phyloP scores from a whole-genome alignment of 2,329 filamentous ascomycete genomes.

The Chaetomiaceae sp. region DNA sequence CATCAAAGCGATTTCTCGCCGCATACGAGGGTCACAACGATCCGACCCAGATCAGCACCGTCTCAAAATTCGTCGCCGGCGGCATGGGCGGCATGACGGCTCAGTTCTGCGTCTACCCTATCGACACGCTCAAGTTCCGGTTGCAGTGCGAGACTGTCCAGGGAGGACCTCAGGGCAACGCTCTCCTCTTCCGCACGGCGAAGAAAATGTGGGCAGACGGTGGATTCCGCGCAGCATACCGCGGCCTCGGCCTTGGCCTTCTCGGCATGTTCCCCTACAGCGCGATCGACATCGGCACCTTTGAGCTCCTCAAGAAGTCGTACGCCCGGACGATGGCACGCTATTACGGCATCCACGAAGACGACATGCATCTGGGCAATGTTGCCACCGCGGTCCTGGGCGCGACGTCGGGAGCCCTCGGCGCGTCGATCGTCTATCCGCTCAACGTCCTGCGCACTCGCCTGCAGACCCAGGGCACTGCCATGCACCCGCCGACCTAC shows the following conservation, averaged over 20 bases:
- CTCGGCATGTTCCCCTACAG: constrained; percentile 97
- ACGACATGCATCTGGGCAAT: constrained; percentile 76
- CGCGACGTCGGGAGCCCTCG: constrained; percentile 84
- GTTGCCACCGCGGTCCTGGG: constrained; percentile 84
- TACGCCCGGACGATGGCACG: constrained; percentile 68
- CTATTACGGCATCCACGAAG: constrained; percentile 66
- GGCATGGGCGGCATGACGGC: constrained; percentile 91
- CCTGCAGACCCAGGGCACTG: constrained; percentile 88
- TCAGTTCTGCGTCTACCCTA: constrained; percentile 92
- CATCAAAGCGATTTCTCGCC: constrained; percentile 81
- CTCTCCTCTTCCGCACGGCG: constrained; percentile 75
- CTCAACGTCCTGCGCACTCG: constrained; percentile 89
- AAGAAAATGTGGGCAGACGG: constrained; percentile 79
- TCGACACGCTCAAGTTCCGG: constrained; percentile 75
- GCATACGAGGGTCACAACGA: constrained; percentile 84
- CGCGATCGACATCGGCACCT: constrained; percentile 92
- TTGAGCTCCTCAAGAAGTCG: constrained; percentile 81
- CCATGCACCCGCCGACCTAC: constrained; percentile 86
- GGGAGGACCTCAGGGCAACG: constrained; percentile 77
- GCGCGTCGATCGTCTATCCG: constrained; percentile 91
- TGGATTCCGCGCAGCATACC: constrained; percentile 74
- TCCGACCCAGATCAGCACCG: constrained; percentile 69
- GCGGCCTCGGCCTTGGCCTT: constrained; percentile 87
- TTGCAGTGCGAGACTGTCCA: constrained; percentile 94
- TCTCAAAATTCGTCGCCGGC: constrained; percentile 86